phyloP scores from a whole-genome alignment of 2,329 filamentous ascomycete species.

The Fusarium beomiforme region DNA sequence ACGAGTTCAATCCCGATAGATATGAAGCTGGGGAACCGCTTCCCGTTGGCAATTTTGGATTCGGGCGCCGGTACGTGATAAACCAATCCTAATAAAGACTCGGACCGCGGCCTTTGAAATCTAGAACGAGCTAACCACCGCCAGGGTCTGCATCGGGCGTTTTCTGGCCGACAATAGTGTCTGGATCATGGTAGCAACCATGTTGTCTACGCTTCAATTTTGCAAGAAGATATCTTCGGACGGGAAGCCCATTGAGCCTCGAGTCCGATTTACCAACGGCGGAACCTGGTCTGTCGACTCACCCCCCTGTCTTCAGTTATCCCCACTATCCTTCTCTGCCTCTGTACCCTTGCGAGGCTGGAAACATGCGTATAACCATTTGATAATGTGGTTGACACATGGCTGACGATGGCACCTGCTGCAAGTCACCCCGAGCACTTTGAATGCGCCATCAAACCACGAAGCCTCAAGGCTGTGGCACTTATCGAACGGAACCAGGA shows the following conservation, averaged over 20 bases:
- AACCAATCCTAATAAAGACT: neutral
- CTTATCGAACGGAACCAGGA: constrained; percentile 19
- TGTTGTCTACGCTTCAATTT: constrained; percentile 46
- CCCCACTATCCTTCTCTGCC: neutral
- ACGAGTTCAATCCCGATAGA: constrained; percentile 59
- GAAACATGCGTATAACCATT: neutral
- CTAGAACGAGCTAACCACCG: neutral
- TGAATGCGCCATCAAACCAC: constrained; percentile 41
- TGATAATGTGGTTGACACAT: neutral
- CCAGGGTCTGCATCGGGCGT: constrained; percentile 46
- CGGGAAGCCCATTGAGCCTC: constrained; percentile 43
- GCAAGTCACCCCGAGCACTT: constrained; percentile 48
- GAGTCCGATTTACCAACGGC: constrained; percentile 45
- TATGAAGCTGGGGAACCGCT: constrained; percentile 57
- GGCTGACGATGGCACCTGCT: neutral
- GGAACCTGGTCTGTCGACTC: constrained; percentile 46
- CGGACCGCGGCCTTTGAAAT: neutral
- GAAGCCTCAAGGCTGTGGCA: constrained; percentile 20
- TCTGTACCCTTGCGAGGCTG: neutral
- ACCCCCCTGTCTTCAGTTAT: neutral
- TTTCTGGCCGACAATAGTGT: constrained; percentile 50
- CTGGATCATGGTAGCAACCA: constrained; percentile 50
- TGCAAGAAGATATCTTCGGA: constrained; percentile 37
- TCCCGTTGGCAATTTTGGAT: constrained; percentile 50
- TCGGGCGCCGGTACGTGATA: constrained; percentile 44